Evolutionary conservation across 2,329 filamentous ascomycete species (phyloP).

Genomic region (Fusarium xylarioides): DNA sequence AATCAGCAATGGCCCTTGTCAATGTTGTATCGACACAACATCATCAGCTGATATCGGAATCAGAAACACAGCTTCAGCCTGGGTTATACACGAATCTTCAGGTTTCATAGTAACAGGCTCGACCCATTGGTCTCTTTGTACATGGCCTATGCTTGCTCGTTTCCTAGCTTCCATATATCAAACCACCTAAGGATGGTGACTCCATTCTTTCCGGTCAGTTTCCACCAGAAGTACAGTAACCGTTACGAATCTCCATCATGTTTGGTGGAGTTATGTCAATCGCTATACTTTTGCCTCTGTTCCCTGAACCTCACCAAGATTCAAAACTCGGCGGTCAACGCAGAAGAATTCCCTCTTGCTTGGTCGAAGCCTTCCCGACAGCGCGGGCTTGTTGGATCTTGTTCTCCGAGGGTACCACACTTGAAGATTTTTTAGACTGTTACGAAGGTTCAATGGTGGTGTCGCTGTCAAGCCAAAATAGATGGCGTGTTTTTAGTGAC

Average conservation of each 20-base stretch:
- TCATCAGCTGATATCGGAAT: constrained; percentile 23
- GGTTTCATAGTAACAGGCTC: constrained; percentile 32
- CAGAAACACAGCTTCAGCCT: constrained; percentile 18
- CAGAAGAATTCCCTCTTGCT: not conserved
- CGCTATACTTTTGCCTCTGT: constrained; percentile 22
- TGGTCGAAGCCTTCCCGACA: constrained; percentile 14
- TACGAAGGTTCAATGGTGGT: not conserved
- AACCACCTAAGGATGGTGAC: constrained; percentile 12
- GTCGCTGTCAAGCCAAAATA: not conserved
- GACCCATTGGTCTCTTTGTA: constrained; percentile 22
- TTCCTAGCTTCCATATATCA: constrained; percentile 10
- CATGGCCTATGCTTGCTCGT: constrained; percentile 12
- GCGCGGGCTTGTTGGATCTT: not conserved
- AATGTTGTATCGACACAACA: constrained; percentile 20
- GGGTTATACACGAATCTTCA: constrained; percentile 21
- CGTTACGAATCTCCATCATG: constrained; percentile 13
- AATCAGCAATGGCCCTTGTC: constrained; percentile 1
- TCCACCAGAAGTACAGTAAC: constrained; percentile 5
- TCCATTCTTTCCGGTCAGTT: not conserved
- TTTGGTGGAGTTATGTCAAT: constrained; percentile 29
- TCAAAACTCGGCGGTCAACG: constrained; percentile 5
- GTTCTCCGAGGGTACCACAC: constrained; percentile 16
- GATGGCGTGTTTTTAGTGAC: constrained; percentile 34
- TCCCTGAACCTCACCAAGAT: not conserved
- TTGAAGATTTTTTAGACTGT: constrained; percentile 1